Conservation (phyloP, 2,329 filamentous ascomycete species). For the Aspergillus alliaceus region DNA sequence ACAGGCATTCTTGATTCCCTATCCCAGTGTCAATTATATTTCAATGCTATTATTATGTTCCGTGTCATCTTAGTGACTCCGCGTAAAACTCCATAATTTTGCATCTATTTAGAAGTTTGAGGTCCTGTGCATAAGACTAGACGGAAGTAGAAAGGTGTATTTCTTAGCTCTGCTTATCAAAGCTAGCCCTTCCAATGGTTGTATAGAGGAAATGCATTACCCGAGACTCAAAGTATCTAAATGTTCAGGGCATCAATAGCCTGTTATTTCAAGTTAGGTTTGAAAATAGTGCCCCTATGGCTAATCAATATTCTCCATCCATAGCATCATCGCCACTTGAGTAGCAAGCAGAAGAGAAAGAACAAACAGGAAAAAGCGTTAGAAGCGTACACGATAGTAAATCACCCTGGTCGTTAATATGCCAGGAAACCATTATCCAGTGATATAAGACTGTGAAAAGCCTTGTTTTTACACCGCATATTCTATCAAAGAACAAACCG, state of each 20-base stretch:
- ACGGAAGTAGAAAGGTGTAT: not conserved
- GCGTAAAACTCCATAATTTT: not conserved
- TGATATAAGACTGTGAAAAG: not conserved
- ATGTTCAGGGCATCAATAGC: too few relatives aligned
- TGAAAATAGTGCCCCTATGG: too few relatives aligned
- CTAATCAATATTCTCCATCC: too few relatives aligned
- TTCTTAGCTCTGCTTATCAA: not conserved
- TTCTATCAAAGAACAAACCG: not conserved
- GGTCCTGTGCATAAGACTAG: not conserved
- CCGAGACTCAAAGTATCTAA: too few relatives aligned
- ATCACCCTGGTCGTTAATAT: not conserved
- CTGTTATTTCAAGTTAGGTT: too few relatives aligned
- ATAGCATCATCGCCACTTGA: not conserved
- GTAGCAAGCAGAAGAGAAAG: not conserved
- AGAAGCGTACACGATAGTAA: not conserved
- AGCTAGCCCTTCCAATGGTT: not conserved
- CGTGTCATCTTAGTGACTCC: too few relatives aligned
- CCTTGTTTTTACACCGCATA: not conserved
- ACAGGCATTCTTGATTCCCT: too few relatives aligned
- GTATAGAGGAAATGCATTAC: not conserved
- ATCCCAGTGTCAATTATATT: too few relatives aligned
- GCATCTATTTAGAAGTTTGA: not conserved
- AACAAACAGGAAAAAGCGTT: not conserved
- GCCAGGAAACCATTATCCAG: not conserved
- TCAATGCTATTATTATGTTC: too few relatives aligned